Evolutionary conservation across 176 grass and related monocot genomes (phyloP).

Genomic region (Eleusine indica): DNA sequence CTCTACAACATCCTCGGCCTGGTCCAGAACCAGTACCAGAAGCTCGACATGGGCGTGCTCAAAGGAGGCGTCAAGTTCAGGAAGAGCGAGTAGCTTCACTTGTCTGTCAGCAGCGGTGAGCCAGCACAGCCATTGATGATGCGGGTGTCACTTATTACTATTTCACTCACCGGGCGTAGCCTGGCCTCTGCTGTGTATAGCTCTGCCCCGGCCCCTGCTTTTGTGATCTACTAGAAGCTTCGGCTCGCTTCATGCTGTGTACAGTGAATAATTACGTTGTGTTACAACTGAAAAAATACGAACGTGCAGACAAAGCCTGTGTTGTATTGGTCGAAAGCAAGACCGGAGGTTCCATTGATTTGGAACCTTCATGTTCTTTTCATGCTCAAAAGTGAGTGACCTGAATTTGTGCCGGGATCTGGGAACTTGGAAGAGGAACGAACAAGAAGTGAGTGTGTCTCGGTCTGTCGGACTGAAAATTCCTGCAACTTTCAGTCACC

Average conservation of each 20-base stretch:
- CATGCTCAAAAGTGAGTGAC: no score
- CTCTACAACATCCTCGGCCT: conserved; percentile 60
- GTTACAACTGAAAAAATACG: no score
- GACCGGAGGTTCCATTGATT: not conserved
- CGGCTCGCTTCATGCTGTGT: not conserved
- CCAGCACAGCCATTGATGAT: not conserved
- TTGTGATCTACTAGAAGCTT: not conserved
- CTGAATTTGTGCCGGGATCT: no score
- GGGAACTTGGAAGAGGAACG: no score
- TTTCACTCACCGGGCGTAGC: not conserved
- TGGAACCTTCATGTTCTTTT: not conserved
- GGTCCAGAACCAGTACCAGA: conserved; percentile 65
- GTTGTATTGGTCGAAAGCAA: not conserved
- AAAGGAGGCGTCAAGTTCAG: conserved; percentile 65
- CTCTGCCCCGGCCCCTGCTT: not conserved
- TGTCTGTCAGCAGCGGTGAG: not conserved
- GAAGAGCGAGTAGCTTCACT: conserved; percentile 62
- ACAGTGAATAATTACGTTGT: not conserved
- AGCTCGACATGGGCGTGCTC: conserved; percentile 59
- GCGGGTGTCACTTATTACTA: not conserved
- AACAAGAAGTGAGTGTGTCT: no score
- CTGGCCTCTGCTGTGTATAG: not conserved
- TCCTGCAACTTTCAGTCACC: no score
- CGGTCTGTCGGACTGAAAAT: no score
- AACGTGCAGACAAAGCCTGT: not conserved